A percentile compares a stretch with the other conserved stretches of the same genome.
phyloP scores from a whole-genome alignment of 2,329 filamentous ascomycete genomes.

The Parastagonospora avenae region DNA sequence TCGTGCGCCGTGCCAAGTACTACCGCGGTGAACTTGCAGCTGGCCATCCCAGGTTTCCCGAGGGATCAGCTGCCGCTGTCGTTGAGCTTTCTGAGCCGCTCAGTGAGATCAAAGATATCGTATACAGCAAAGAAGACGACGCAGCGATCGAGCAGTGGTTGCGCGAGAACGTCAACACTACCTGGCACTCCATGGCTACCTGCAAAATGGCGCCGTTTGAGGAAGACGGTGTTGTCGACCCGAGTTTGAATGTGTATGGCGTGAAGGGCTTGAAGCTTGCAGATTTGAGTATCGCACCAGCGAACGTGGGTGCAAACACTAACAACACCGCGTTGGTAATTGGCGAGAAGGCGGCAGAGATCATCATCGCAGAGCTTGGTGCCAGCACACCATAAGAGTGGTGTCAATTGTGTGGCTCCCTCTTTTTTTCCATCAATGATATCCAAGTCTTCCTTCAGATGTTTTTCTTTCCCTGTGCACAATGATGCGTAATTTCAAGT shows the following conservation, averaged over 20 bases:
- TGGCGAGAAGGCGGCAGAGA: constrained; percentile 40
- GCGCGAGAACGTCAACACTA: constrained; percentile 38
- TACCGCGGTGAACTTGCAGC: constrained; percentile 51
- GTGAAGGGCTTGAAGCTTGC: constrained; percentile 45
- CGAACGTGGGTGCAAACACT: constrained; percentile 54
- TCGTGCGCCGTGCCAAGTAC: constrained; percentile 59
- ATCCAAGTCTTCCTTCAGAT: no score
- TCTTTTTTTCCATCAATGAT: no score
- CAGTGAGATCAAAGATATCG: constrained; percentile 17
- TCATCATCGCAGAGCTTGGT: constrained; percentile 27
- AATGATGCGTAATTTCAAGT: not conserved
- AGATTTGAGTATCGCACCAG: constrained; percentile 50
- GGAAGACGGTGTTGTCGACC: constrained; percentile 36
- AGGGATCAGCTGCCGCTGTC: constrained; percentile 21
- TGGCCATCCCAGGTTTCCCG: constrained; percentile 27
- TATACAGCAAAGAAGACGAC: constrained; percentile 40
- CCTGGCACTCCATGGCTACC: constrained; percentile 41
- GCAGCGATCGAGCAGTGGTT: constrained; percentile 50
- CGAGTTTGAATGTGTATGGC: constrained; percentile 35
- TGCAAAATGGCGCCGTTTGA: constrained; percentile 42
- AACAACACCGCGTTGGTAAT: constrained; percentile 53
- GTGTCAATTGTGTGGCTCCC: no score
- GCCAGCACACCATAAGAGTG: not conserved
- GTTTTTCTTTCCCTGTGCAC: not conserved
- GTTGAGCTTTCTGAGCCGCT: constrained; percentile 16